A percentile compares a stretch with the other conserved stretches of the same genome.
phyloP scores from a whole-genome alignment of 257 asterid genomes.

The Cynanchum wilfordii region DNA sequence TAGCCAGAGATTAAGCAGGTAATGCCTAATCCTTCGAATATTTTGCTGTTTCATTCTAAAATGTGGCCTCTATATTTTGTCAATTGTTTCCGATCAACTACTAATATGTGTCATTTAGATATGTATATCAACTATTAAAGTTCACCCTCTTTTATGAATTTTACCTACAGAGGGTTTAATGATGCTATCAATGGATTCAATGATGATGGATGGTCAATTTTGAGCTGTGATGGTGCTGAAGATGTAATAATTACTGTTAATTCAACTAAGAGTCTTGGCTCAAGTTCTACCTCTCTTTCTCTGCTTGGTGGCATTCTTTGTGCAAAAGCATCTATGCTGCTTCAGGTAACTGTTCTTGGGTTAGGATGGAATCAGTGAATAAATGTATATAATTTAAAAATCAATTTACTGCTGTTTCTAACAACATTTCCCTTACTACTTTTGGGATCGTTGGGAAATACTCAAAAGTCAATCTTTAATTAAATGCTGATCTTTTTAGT shows the following conservation, averaged over 20 bases:
- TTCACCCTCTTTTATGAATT: neutral
- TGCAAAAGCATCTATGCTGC: conserved; percentile 96
- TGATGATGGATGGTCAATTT: conserved; percentile 91
- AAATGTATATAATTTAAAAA: neutral
- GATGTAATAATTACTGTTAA: conserved; percentile 72
- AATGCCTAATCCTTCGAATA: neutral
- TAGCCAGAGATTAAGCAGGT: conserved; percentile 97
- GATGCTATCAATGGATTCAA: conserved; percentile 87
- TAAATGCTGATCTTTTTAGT: neutral
- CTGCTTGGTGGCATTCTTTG: conserved; percentile 78
- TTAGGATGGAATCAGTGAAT: neutral
- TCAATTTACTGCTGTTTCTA: neutral
- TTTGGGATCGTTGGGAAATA: neutral
- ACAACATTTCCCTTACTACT: neutral
- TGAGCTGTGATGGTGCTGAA: conserved; percentile 71
- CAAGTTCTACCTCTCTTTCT: conserved; percentile 42
- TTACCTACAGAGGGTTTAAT: conserved; percentile 76
- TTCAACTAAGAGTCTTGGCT: conserved; percentile 48
- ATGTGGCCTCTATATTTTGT: neutral
- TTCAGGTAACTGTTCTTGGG: conserved; percentile 46
- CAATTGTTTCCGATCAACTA: neutral
- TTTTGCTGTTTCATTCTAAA: neutral
- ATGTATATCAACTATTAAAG: neutral
- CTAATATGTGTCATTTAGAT: neutral
- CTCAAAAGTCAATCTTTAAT: neutral